phyloP scores from a whole-genome alignment of 2,329 filamentous ascomycete genomes.

The Xylariaceae sp. region DNA sequence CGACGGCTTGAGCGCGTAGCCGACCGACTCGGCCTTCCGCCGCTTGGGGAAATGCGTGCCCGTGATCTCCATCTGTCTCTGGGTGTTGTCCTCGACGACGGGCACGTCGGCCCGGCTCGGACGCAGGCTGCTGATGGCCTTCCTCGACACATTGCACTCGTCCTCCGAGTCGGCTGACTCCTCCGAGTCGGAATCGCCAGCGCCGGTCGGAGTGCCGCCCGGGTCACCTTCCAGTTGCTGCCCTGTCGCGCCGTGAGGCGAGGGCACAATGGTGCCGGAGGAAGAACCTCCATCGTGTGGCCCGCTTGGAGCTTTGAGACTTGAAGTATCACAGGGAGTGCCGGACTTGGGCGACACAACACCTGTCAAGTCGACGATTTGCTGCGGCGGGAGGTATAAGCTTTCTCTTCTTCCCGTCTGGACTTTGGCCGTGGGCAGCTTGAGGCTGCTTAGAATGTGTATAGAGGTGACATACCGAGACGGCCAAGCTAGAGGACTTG shows the following conservation, averaged over 20 bases:
- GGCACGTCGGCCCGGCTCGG: slow-evolving; percentile 9
- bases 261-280: slow-evolving; percentile 7
- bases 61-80: slow-evolving; percentile 18
- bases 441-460: neutral
- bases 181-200: neutral
- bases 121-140: slow-evolving; percentile 27
- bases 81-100: slow-evolving; percentile 17
- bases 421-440: no score
- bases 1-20: slow-evolving; percentile 17
- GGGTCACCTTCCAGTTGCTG: neutral
- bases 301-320: no score
- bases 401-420: no score
- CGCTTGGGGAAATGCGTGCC: slow-evolving; percentile 16
- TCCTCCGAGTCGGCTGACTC: slow-evolving; percentile 3
- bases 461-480: slow-evolving; percentile 9
- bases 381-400: slow-evolving; percentile 4
- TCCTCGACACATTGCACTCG: slow-evolving; percentile 24
- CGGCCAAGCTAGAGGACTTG: slow-evolving; percentile 5
- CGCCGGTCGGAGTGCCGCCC: neutral
- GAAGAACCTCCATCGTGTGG: no score
- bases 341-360: slow-evolving; percentile 4
- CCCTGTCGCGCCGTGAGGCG: slow-evolving; percentile 1
- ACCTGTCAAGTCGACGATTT: slow-evolving; percentile 9
- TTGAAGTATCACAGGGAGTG: neutral
- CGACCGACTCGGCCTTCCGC: slow-evolving; percentile 21